Evolutionary conservation across 176 grass and related monocot species (phyloP), one percentile per base, ranked within the genome.

Genomic region (Ensete ventricosum): DNA sequence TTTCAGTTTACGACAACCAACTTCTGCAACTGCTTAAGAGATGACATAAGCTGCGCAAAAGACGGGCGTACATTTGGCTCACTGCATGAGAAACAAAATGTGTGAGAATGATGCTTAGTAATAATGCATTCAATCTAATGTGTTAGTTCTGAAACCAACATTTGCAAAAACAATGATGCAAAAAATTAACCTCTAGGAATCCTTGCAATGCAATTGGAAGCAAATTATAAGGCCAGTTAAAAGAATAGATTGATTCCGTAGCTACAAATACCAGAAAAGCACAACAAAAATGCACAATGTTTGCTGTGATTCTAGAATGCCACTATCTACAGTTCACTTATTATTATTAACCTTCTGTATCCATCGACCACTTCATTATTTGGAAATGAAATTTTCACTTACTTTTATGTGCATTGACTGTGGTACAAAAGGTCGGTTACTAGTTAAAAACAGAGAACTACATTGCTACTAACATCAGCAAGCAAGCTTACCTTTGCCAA

Each of bases 61-160:
- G 95, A 89, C 14, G 95, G 95, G 26, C 95, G 88, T 53, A 85
- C 89, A 73, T 80, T 89, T 73, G 88, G 95, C 52, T 91, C 90
- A 29, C 95, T 99, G 88, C 62, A 87, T 43, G 62, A 84, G 73
- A 74, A 66, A 82, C 79, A 2, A 3, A 54, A 4, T 43, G 34
- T 11, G n/a, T 69, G 34, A 69, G 43, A 2, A 14, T 7, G 20
- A 69, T 69, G 49, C 17, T 11, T 19, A 50, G 49, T 9, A 69
- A 20, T 1, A 50, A 11, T 26, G 9, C 20, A 69, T 23, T n/a
- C 3, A 50, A 69, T n/a, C 67, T 16, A 70, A 19, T 20, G 48
- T 21, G 14, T 16, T 7, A 70, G 50, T 69, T 68, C 11, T 9
- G 34, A 43, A 67, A 48, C 1, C 13, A 16, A 57, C 55, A 29